Evolutionary conservation across 2,329 filamentous ascomycete species (phyloP), one percentile per base, ranked within the genome.

Genomic region (Ploettnerulaceae sp.): DNA sequence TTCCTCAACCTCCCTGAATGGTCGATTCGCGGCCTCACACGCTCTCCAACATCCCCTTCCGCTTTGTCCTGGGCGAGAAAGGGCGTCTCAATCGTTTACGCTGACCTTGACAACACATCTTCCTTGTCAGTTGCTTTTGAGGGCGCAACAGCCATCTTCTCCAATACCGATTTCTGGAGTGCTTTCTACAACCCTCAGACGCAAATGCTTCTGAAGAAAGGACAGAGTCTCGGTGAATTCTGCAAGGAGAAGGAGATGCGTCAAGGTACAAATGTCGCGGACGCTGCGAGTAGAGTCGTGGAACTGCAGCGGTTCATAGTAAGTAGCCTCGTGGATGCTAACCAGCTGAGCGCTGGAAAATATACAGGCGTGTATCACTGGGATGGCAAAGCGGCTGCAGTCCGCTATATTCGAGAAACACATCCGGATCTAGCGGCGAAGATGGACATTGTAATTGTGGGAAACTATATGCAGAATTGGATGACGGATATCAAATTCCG

Each of bases 121-220:
- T 69, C 71, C 3, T 56, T 77, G 5, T 58, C 61, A 6, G 24
- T 53, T 11, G 73, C 72, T 2, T 56, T 77, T 20, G 53, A 57
- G 0, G 69, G 69, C 20, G 69, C 68, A 2, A 67, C 74, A 48
- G 71, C 71, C 2, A 68, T 76, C 22, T 78, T 76, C 60, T 55
- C 65, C 6, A 67, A 74, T 38, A 77, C 73, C 15, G 67, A 61
- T 45, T 58, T 57, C 54, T 61, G 52, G 55, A 38, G 39, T 7
- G 15, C 47, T 0, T 60, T 59, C 41, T 52, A 50, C 37, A 46
- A 56, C 17, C 57, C 57, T 11, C 24, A 47, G 17, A 59, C 47
- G 6, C 34, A 35, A 7, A 49, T 40, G 9, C 35, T 53, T 3
- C 45, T 57, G 21, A 48, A 44, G 33, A 25, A 42, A 20, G 51